Evolutionary conservation across 2,329 filamentous ascomycete genomes (phyloP).

Genomic region (Paraconiothyrium sp.): DNA sequence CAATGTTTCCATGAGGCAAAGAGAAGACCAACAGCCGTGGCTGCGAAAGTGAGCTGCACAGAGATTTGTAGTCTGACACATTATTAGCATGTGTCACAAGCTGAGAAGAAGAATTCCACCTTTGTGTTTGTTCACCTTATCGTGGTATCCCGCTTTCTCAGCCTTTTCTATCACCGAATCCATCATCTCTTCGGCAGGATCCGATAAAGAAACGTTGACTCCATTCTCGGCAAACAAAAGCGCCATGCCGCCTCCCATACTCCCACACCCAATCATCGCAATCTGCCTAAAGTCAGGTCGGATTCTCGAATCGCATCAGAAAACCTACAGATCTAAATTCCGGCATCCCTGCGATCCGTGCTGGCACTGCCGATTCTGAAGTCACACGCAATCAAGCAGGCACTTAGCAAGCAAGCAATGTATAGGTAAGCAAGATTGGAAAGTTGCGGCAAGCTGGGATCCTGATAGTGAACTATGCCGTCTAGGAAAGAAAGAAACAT

Average conservation of each 20-base stretch:
- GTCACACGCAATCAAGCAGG: constrained; percentile 36
- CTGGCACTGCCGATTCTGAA: constrained; percentile 14
- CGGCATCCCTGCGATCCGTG: constrained; percentile 20
- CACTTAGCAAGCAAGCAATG: constrained; percentile 35
- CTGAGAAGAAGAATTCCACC: constrained; percentile 23
- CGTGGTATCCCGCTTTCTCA: constrained; percentile 51
- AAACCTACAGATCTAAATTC: constrained; percentile 38
- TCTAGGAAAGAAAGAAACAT: constrained; percentile 42
- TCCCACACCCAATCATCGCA: constrained; percentile 67
- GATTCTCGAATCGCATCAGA: neutral
- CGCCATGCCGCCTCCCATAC: constrained; percentile 69
- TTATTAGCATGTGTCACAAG: constrained; percentile 24
- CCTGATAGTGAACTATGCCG: constrained; percentile 38
- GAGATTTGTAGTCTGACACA: constrained; percentile 57
- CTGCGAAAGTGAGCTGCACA: constrained; percentile 59
- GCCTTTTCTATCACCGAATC: constrained; percentile 54
- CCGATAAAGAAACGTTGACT: constrained; percentile 64
- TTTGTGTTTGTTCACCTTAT: constrained; percentile 51
- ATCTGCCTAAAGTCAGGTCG: constrained; percentile 50
- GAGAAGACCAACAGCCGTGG: constrained; percentile 64
- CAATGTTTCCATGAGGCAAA: constrained; percentile 59
- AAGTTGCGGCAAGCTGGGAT: constrained; percentile 42
- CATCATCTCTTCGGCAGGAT: constrained; percentile 62
- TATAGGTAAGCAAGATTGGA: constrained; percentile 43
- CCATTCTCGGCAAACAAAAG: constrained; percentile 67